Base-by-base conservation (phyloP, 805 yeast species). In the Debaryomyces prosopidis region DNA sequence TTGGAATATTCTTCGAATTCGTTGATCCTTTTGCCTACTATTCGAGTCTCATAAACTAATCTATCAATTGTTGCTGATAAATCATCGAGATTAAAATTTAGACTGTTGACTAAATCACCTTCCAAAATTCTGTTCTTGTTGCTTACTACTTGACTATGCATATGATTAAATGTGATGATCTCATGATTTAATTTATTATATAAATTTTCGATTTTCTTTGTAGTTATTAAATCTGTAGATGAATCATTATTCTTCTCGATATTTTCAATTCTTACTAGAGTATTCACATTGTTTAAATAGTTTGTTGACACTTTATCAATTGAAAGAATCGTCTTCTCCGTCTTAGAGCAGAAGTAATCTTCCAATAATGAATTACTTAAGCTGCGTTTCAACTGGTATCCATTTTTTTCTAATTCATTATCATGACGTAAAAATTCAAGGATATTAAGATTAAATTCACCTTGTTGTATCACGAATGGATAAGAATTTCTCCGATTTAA, bases 41-140 rank as follows among this genome's bases (percentile, higher is more conserved):
- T 68, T 43, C 75, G 57, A 3, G 75, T 64, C 43, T 73, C 73
- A 46, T 72, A 72, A 2, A 65, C 52, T 47, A 72, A 57, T 39
- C 74, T 50, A 47, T 72, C 76, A 8, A 72, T 62, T 7, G 66
- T 63, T 3, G 66, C 60, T 2, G 62, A 57, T 35, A 72, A 55
- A 34, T 61, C 66, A 9, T 54, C 52, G 43, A 70, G 55, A 39
- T 64, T 62, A 43, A 52, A 53, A 27, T 64, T 57, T 26, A 71
- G 57, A 28, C 58, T 55, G 6, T 54, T 54, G 4, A 60, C 50
- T 27, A 68, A 57, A 26, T 68, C 72, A 20, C 59, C 66, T 27
- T 63, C 66, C 16, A 65, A 47, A 5, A 63, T 47, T 27, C 52
- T 61, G 11, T 51, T 43, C 42, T 66, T 60, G 27, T 54, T 52